Conservation (phyloP, 805 yeast species). For the Babjeviella inositovora region DNA sequence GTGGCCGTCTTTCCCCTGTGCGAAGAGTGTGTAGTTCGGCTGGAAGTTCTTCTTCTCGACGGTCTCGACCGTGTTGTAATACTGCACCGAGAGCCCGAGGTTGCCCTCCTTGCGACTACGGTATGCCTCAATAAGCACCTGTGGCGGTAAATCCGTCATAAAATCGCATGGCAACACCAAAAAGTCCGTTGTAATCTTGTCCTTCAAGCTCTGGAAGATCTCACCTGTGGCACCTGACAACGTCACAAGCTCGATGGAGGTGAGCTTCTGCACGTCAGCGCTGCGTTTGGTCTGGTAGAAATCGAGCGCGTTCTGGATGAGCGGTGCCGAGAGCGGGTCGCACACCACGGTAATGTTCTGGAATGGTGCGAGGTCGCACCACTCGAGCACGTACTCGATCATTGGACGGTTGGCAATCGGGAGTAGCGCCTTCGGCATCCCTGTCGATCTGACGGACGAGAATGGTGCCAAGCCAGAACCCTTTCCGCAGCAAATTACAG, state of each 20-base stretch:
- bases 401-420: conserved; percentile 87
- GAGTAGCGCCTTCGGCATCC: conserved; percentile 68
- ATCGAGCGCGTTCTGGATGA: conserved; percentile 30
- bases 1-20: conserved; percentile 26
- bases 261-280: conserved; percentile 9
- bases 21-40: conserved; percentile 50
- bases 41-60: conserved; percentile 66
- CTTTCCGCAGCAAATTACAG: conserved; percentile 76
- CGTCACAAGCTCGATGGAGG: conserved; percentile 3
- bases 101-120: conserved; percentile 55
- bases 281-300: conserved; percentile 24
- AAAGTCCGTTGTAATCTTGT: conserved; percentile 29
- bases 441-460: conserved; percentile 41
- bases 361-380: conserved; percentile 86
- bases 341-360: conserved; percentile 50
- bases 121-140: conserved; percentile 69
- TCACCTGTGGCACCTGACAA: conserved; percentile 36
- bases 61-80: conserved; percentile 56
- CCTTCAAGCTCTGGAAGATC: conserved; percentile 31
- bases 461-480: conserved; percentile 67
- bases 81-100: conserved; percentile 63
- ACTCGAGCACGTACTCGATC: conserved; percentile 73
- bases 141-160: conserved; percentile 84
- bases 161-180: conserved; percentile 92
- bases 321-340: conserved; percentile 26